A percentile compares a stretch with the other conserved stretches of the same genome.
Evolutionary conservation across 2,329 filamentous ascomycete genomes (phyloP).

Genomic region (Tympanopsis confertula): DNA sequence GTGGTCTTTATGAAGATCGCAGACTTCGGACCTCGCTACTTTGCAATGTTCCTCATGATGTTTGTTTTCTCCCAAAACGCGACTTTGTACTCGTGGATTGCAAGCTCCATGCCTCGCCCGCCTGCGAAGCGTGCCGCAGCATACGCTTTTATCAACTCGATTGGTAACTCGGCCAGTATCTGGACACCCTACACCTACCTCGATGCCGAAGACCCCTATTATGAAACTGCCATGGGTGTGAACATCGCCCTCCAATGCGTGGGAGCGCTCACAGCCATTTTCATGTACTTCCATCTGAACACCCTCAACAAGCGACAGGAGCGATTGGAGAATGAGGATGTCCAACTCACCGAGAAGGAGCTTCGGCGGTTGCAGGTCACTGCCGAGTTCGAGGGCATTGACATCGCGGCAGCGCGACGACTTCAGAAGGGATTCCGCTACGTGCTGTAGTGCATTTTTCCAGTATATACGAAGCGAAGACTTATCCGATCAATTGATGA

Average conservation of each 20-base stretch:
- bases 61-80: slow-evolving; percentile 43
- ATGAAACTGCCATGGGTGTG: slow-evolving; percentile 25
- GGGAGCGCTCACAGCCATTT: slow-evolving; percentile 17
- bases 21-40: slow-evolving; percentile 38
- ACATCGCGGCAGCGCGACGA: slow-evolving; percentile 31
- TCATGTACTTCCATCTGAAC: slow-evolving; percentile 23
- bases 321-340: slow-evolving; percentile 33
- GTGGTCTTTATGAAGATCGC: slow-evolving; percentile 40
- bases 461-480: no score
- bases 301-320: slow-evolving; percentile 36
- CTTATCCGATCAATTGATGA: no score
- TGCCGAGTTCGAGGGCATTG: slow-evolving; percentile 36
- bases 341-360: slow-evolving; percentile 30
- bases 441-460: slow-evolving; percentile 25
- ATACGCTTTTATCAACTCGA: slow-evolving; percentile 39
- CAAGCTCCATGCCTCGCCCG: slow-evolving; percentile 34
- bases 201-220: slow-evolving; percentile 21
- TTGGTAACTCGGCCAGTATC: slow-evolving; percentile 39
- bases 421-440: slow-evolving; percentile 44
- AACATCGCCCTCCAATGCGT: slow-evolving; percentile 25
- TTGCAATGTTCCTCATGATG: slow-evolving; percentile 40
- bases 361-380: slow-evolving; percentile 32
- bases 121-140: slow-evolving; percentile 42
- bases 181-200: slow-evolving; percentile 37
- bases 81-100: slow-evolving; percentile 35